Evolutionary conservation across 306 rosid genomes (phyloP).

Genomic region (Leucaena leucocephala): DNA sequence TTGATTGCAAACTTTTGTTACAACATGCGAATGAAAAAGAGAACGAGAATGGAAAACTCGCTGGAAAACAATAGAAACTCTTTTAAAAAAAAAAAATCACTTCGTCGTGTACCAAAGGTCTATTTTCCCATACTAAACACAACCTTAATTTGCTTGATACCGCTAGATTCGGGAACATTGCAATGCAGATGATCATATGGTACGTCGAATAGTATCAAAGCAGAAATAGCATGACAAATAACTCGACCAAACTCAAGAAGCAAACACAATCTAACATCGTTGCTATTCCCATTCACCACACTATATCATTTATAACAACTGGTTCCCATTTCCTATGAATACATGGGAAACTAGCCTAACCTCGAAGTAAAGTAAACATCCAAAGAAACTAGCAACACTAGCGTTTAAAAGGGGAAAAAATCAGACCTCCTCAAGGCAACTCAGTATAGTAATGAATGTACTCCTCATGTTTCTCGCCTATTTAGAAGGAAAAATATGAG

Average conservation of each 20-base stretch:
- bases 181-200: background rate
- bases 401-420: conserved; percentile 16
- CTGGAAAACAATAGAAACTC: no score
- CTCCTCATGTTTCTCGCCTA: conserved; percentile 72
- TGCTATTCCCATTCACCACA: conserved; percentile 32
- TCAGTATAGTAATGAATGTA: conserved; percentile 55
- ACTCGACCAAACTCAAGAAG: conserved; percentile 14
- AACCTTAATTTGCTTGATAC: background rate
- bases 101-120: background rate
- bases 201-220: background rate
- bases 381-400: conserved; percentile 51
- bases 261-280: conserved; percentile 28
- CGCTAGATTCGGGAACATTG: background rate
- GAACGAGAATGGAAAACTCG: background rate
- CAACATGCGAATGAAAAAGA: background rate
- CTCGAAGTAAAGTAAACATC: conserved; percentile 36
- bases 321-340: conserved; percentile 46
- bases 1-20: no score
- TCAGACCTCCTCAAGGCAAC: conserved; percentile 55
- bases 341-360: conserved; percentile 47
- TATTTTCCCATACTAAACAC: background rate
- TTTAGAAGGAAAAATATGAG: conserved; percentile 28
- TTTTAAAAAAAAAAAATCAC: no score
- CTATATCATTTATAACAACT: conserved; percentile 43
- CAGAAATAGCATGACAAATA: conserved; percentile 15